These are phyloP conservation scores for Coemansia sp. DNA, from an alignment of 192 early-diverging fungal species.

Conservation along the genomic window DNA sequence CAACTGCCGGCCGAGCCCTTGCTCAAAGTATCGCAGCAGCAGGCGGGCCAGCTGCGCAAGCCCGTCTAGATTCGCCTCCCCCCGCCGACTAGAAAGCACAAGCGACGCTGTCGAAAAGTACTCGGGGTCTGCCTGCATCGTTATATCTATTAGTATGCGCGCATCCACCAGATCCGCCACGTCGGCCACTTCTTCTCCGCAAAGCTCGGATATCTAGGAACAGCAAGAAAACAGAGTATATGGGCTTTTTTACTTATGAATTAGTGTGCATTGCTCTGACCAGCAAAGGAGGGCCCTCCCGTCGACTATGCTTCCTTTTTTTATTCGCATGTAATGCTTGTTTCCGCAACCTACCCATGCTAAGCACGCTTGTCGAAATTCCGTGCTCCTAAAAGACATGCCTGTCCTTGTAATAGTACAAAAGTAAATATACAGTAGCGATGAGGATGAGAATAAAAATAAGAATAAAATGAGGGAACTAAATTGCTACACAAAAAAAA, in stretches of 20 bases:
- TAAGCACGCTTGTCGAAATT: constrained; percentile 38
- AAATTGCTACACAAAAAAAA: too few species aligned
- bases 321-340: not conserved
- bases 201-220: constrained; percentile 30
- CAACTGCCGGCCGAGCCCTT: constrained; percentile 22
- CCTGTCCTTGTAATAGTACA: not conserved
- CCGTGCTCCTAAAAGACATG: constrained; percentile 26
- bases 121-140: constrained; percentile 42
- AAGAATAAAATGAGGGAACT: not conserved
- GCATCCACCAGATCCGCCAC: constrained; percentile 38
- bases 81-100: constrained; percentile 23
- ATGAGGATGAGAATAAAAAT: not conserved
- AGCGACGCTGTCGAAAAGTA: constrained; percentile 47
- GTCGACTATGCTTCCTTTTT: not conserved
- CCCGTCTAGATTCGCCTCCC: constrained; percentile 41
- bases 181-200: constrained; percentile 14
- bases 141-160: constrained; percentile 33
- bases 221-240: not conserved
- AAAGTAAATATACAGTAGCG: not conserved
- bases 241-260: too few species aligned
- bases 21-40: constrained; percentile 40
- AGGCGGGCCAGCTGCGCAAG: constrained; percentile 46
- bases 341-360: constrained; percentile 20
- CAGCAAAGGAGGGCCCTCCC: too few species aligned
- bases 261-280: too few species aligned